phyloP scores from a whole-genome alignment of 768 basidiomycete genomes.

The Cyathus striatus region DNA sequence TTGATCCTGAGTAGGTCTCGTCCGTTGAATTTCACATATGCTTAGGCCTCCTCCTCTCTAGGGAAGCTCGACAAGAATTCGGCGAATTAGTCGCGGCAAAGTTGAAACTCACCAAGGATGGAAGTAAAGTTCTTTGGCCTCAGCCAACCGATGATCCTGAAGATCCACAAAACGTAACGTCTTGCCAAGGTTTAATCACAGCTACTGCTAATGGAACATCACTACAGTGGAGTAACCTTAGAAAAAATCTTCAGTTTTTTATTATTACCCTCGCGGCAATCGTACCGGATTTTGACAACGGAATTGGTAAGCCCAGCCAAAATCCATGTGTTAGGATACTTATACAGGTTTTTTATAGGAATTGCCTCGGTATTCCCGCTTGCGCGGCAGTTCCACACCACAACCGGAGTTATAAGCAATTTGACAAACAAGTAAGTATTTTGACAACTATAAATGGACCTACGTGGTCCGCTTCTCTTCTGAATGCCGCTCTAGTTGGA shows the following conservation, averaged over 20 bases:
- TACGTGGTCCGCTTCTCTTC: not conserved
- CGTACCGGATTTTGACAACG: conserved; percentile 49
- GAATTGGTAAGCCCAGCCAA: not conserved
- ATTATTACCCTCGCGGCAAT: conserved; percentile 54
- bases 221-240: conserved; percentile 33
- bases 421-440: conserved; percentile 40
- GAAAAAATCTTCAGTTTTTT: conserved; percentile 43
- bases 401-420: conserved; percentile 47
- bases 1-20: not conserved
- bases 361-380: conserved; percentile 56
- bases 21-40: not conserved
- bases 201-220: not conserved
- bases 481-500: conserved; percentile 36
- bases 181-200: not conserved
- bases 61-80: conserved; percentile 52
- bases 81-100: conserved; percentile 43
- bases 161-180: conserved; percentile 23
- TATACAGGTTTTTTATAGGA: conserved; percentile 23
- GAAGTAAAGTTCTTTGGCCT: conserved; percentile 55
- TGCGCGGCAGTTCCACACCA: conserved; percentile 46
- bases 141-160: conserved; percentile 39
- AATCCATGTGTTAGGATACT: not conserved
- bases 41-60: conserved; percentile 8
- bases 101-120: conserved; percentile 47
- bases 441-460: not conserved